phyloP scores from a whole-genome alignment of 768 basidiomycete species.

The Symmetrospora coprosmae region DNA sequence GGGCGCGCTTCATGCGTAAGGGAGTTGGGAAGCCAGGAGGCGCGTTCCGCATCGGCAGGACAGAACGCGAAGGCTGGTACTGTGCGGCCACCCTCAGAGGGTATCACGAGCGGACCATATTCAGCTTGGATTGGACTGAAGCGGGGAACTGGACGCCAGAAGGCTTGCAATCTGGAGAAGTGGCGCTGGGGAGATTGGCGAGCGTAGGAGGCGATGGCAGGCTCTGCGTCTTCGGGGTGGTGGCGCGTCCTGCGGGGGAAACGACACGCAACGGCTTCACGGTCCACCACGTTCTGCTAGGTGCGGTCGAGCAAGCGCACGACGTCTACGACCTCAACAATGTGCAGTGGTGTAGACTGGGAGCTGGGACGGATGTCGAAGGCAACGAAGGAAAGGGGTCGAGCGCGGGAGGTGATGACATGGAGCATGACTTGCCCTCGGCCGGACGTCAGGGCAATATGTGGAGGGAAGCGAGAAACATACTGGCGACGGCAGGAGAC shows the following conservation, averaged over 20 bases:
- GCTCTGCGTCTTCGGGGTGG: conserved; percentile 65
- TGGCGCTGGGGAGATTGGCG: conserved; percentile 62
- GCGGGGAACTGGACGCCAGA: conserved; percentile 34
- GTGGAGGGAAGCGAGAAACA: conserved; percentile 47
- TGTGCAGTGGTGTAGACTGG: conserved; percentile 55
- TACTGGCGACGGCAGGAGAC: conserved; percentile 73
- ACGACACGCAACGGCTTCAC: conserved; percentile 4
- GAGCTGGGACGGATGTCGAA: conserved; percentile 17
- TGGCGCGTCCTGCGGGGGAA: conserved; percentile 6
- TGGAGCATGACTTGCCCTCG: too few species aligned
- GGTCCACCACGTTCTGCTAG: conserved; percentile 42
- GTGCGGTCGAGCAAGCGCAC: conserved; percentile 53
- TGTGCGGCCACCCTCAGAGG: conserved; percentile 49
- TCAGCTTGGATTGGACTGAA: conserved; percentile 60
- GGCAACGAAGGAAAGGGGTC: conserved; percentile 9
- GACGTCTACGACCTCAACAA: conserved; percentile 72
- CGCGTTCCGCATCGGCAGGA: conserved; percentile 27
- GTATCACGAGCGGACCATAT: conserved; percentile 57
- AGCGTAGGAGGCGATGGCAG: conserved; percentile 73
- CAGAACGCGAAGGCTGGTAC: conserved; percentile 46
- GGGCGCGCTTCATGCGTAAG: conserved; percentile 47
- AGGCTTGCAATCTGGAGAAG: conserved; percentile 32
- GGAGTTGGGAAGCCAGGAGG: conserved; percentile 25
- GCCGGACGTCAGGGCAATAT: background rate
- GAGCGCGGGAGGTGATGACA: background rate